Evolutionary conservation across 352 stramenopile species (phyloP).

Genomic region (Phytopythium delawarense): DNA sequence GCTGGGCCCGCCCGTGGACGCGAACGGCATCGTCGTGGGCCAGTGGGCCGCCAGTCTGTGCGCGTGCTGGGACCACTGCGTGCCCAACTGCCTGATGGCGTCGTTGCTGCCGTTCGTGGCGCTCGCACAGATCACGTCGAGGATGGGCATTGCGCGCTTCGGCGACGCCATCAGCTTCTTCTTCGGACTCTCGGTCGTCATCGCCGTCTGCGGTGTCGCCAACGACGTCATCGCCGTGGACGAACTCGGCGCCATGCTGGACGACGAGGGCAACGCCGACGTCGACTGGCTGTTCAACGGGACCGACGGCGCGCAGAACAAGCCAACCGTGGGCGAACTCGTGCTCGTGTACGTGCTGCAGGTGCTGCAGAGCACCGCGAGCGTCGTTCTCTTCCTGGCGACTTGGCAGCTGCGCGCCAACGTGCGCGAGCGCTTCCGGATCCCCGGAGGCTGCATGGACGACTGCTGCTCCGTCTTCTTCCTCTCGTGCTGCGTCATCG

Average conservation of each 20-base stretch:
- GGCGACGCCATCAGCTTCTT: slow-evolving; percentile 12
- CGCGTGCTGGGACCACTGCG: slow-evolving; percentile 16
- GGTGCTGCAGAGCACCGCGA: slow-evolving; percentile 5
- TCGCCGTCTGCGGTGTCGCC: slow-evolving; percentile 6
- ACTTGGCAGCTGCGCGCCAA: slow-evolving; percentile 24
- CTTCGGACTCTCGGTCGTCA: slow-evolving; percentile 4
- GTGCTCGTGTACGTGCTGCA: slow-evolving; percentile 20
- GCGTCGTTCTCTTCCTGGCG: slow-evolving; percentile 9
- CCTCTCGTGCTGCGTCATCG: slow-evolving; percentile 30
- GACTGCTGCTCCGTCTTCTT: slow-evolving; percentile 31
- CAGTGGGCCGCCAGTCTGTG: slow-evolving; percentile 17
- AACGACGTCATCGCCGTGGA: slow-evolving; percentile 7
- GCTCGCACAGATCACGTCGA: slow-evolving; percentile 28
- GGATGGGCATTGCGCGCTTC: slow-evolving; percentile 20
- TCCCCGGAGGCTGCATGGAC: slow-evolving; percentile 22
- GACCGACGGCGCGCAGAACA: background rate
- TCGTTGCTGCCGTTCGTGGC: slow-evolving; percentile 24
- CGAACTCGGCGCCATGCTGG: slow-evolving; percentile 6
- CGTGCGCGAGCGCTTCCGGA: slow-evolving; percentile 29
- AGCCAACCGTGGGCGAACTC: background rate
- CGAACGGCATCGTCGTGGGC: slow-evolving; percentile 3
- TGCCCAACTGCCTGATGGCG: slow-evolving; percentile 25
- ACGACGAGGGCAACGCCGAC: background rate
- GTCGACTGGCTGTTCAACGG: background rate
- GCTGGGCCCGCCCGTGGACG: background rate